These are phyloP conservation scores for Penicillium odoratum DNA, from an alignment of 495 filamentous ascomycete genomes.

Conservation along the genomic window DNA sequence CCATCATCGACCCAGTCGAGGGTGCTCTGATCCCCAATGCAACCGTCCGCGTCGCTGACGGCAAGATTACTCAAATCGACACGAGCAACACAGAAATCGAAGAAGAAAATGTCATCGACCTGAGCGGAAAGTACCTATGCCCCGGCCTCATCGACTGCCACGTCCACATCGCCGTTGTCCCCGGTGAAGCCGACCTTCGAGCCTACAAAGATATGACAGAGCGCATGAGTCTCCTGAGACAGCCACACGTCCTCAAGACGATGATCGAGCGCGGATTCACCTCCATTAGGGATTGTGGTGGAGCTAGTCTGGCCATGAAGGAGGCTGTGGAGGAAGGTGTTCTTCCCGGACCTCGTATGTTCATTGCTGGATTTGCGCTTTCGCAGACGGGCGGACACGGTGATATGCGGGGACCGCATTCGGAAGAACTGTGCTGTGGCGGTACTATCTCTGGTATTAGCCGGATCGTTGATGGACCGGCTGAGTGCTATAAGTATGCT, in stretches of 20 bases:
- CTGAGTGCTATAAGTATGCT: constrained; percentile 46
- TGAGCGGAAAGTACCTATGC: constrained; percentile 47
- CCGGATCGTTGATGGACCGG: constrained; percentile 48
- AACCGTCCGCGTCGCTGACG: constrained; percentile 26
- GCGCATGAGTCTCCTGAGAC: constrained; percentile 15
- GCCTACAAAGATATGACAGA: constrained; percentile 25
- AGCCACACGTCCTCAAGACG: constrained; percentile 24
- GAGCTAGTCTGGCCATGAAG: constrained; percentile 48
- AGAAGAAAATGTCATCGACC: constrained; percentile 31
- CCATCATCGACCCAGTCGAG: constrained; percentile 31
- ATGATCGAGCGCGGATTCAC: constrained; percentile 57
- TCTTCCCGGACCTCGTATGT: constrained; percentile 45
- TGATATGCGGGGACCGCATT: constrained; percentile 38
- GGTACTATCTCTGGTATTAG: constrained; percentile 30
- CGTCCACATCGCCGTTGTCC: constrained; percentile 52
- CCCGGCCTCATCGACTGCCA: constrained; percentile 62
- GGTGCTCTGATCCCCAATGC: constrained; percentile 26
- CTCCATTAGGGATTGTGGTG: constrained; percentile 52
- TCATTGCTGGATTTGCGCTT: constrained; percentile 43
- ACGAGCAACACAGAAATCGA: constrained; percentile 5
- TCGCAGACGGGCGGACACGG: constrained; percentile 57
- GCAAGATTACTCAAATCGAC: constrained; percentile 24
- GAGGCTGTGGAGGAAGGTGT: constrained; percentile 50
- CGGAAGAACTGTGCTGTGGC: constrained; percentile 41
- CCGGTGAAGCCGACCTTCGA: constrained; percentile 34